Conservation (phyloP, 179 eudicot species). For the Spergularia azorica region DNA sequence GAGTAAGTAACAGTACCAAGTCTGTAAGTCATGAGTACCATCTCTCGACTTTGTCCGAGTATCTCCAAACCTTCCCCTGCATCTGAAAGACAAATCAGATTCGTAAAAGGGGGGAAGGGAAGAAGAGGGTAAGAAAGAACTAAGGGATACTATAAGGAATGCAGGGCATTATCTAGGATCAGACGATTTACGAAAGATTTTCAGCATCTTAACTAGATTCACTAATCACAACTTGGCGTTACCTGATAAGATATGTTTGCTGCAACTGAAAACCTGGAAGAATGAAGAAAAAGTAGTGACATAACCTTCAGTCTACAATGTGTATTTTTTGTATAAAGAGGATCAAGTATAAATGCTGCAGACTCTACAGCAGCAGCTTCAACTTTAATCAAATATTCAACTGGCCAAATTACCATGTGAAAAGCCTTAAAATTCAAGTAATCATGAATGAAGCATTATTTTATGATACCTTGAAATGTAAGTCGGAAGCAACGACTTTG, state of each 20-base stretch:
- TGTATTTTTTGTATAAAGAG: slow-evolving; percentile 16
- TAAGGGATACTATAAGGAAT: no score
- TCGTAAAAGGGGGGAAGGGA: no score
- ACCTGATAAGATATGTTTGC: not conserved
- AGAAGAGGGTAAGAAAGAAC: no score
- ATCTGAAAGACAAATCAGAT: no score
- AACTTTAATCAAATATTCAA: slow-evolving; percentile 8
- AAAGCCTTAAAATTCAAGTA: slow-evolving; percentile 22
- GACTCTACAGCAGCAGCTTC: not conserved
- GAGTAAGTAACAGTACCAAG: not conserved
- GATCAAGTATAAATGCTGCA: not conserved
- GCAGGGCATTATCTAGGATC: not conserved
- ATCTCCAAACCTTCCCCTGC: not conserved
- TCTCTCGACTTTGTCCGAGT: not conserved
- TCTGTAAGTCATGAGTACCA: not conserved
- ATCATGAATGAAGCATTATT: not conserved
- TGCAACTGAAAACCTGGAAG: slow-evolving; percentile 10
- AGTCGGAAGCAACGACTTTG: slow-evolving; percentile 12
- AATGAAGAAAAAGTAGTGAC: not conserved
- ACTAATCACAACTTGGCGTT: slow-evolving; percentile 10
- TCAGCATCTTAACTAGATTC: not conserved
- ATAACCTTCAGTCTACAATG: not conserved
- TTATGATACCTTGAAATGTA: not conserved
- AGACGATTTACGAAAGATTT: not conserved
- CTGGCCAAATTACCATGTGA: slow-evolving; percentile 23